phyloP scores from a whole-genome alignment of 129 eudicot genomes.

The Rutidosis leptorrhynchoides region DNA sequence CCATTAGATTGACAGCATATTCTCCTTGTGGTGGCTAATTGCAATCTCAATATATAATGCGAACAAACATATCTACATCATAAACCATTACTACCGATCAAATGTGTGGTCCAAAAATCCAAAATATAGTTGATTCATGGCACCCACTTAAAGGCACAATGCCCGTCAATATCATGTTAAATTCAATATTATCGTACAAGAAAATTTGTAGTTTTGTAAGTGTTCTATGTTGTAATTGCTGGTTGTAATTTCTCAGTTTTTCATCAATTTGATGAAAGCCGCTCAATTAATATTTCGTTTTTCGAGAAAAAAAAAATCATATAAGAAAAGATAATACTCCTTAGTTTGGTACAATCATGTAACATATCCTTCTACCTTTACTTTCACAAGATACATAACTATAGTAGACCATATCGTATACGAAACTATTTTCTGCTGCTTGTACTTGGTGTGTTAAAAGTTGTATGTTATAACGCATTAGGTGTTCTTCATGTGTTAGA shows the following conservation, averaged over 20 bases:
- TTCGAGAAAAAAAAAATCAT: too few relatives aligned
- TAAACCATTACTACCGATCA: slow-evolving; percentile 14
- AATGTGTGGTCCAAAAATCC: slow-evolving; percentile 27
- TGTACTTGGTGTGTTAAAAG: too few relatives aligned
- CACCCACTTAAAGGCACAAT: slow-evolving; percentile 19
- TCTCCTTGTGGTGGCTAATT: not conserved
- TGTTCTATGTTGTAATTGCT: too few relatives aligned
- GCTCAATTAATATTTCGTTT: too few relatives aligned
- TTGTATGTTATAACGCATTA: not conserved
- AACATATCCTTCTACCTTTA: slow-evolving; percentile 5
- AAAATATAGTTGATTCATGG: slow-evolving; percentile 12
- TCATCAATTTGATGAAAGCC: too few relatives aligned
- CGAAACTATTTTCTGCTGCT: not conserved
- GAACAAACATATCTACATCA: slow-evolving; percentile 22
- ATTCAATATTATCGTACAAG: slow-evolving; percentile 13
- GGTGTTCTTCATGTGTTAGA: not conserved
- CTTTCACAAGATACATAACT: not conserved
- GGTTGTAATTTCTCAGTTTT: too few relatives aligned
- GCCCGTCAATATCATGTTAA: slow-evolving; percentile 23
- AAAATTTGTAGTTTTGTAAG: not conserved
- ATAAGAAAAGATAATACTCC: too few relatives aligned
- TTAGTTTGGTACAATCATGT: not conserved
- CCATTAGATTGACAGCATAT: too few relatives aligned
- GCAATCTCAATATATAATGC: too few relatives aligned
- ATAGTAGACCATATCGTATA: not conserved